Base-by-base conservation (phyloP, 2,329 filamentous ascomycete genomes). In the Fonsecaea multimorphosa region DNA sequence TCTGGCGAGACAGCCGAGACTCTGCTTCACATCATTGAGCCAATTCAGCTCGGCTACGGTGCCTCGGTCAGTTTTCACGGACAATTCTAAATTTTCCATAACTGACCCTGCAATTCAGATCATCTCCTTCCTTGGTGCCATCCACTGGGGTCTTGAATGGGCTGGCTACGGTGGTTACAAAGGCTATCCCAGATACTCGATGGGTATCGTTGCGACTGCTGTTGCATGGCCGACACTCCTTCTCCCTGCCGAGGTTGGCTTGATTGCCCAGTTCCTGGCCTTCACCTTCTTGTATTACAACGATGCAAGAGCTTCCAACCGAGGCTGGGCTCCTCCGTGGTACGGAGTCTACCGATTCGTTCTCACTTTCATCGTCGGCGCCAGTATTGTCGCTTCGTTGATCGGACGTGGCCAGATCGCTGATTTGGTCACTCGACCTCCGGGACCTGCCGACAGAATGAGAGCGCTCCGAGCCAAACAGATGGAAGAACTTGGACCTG, bases 141-240 rank as follows among this genome's bases (percentile, higher is more conserved):
- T 97, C 73, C 94, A 97, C 79, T 97, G 94, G 91, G 93, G 93
- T 63, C 84, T 97, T 19, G 93, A 97, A 79, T 96, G 89, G 77
- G 91, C 91, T 58, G 81, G 89, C 80, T 89, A 84, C 77, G 80
- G 89, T 78, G 78, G 86, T 74, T 73, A 85, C 68, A 89, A 91
- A 64, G 90, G 91, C 60, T 91, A 90, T 72, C 87, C 87, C 72
- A 90, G 93, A 68, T 97, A 96, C 76, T 87, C 87, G n/a, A 87
- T 93, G 70, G 93, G 93, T 72, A 87, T 97, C 14, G 76, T 91
- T 53, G 89, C 92, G 5, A 89, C 93, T 0, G 87, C 90, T 53
- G 81, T 95, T 24, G 93, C 93, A 54, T 97, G 93, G 93, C 93
- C 93, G 2, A 97, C 93, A 11, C 85, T 96, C 36, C 82, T 96